Evolutionary conservation across 2,329 filamentous ascomycete species (phyloP).

Genomic region (Colletotrichum musae): DNA sequence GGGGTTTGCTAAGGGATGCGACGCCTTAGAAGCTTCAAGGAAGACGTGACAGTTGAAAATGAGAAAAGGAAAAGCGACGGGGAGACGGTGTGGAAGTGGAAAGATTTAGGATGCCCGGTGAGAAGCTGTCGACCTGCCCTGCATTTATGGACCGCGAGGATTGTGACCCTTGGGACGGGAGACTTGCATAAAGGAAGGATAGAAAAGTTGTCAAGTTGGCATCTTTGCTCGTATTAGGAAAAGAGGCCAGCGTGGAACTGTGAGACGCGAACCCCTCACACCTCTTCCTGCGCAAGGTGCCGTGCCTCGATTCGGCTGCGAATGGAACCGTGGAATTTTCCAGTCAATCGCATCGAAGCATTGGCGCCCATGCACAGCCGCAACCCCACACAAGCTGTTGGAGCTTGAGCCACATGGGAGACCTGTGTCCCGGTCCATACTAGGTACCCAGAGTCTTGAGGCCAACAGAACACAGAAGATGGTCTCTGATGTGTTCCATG

Average conservation of each 20-base stretch:
- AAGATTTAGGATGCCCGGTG: slow-evolving; percentile 15
- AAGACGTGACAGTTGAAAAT: not conserved
- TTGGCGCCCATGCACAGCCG: slow-evolving; percentile 17
- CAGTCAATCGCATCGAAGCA: slow-evolving; percentile 33
- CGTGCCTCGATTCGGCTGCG: slow-evolving; percentile 28
- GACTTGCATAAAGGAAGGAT: not conserved
- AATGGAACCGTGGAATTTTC: slow-evolving; percentile 41
- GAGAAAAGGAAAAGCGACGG: not conserved
- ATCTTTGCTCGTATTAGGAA: slow-evolving; percentile 46
- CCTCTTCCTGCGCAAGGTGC: not conserved
- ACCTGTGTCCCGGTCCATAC: too few relatives aligned
- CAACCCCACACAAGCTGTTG: slow-evolving; percentile 39
- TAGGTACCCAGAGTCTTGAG: not conserved
- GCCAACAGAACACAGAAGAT: too few relatives aligned
- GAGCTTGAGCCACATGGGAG: slow-evolving; percentile 40
- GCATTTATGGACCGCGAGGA: slow-evolving; percentile 19
- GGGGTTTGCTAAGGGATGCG: slow-evolving; percentile 36
- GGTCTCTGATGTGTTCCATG: too few relatives aligned
- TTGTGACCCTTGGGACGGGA: slow-evolving; percentile 14
- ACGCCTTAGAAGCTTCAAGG: slow-evolving; percentile 1
- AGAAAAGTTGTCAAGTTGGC: slow-evolving; percentile 42
- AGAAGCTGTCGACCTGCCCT: slow-evolving; percentile 3
- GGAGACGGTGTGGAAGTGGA: not conserved
- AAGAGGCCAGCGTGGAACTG: slow-evolving; percentile 63
- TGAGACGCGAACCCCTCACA: slow-evolving; percentile 39